These are phyloP conservation scores for Acacia melanoxylon DNA, from an alignment of 306 rosid genomes.

Conservation along the genomic window DNA sequence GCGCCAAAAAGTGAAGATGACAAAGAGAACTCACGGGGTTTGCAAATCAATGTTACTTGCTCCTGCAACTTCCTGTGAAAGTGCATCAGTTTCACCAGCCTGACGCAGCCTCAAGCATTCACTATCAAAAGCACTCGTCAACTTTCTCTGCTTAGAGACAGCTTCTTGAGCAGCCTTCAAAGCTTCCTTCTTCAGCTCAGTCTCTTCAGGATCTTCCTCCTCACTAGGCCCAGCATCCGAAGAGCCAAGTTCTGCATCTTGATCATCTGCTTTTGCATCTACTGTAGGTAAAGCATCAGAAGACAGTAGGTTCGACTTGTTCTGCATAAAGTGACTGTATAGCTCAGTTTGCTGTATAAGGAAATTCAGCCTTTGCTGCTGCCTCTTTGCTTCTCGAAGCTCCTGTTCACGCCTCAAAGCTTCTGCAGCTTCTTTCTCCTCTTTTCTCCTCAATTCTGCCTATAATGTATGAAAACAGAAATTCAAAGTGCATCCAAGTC, in stretches of 20 bases:
- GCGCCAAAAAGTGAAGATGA: neutral
- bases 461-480: slow-evolving; percentile 36
- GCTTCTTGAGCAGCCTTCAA: slow-evolving; percentile 99
- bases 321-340: slow-evolving; percentile 98
- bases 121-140: slow-evolving; percentile 82
- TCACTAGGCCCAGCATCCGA: slow-evolving; percentile 48
- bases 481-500: slow-evolving; percentile 16
- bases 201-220: slow-evolving; percentile 91
- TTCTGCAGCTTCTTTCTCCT: slow-evolving; percentile 98
- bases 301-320: slow-evolving; percentile 74
- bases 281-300: slow-evolving; percentile 59
- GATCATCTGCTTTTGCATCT: slow-evolving; percentile 52
- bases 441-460: slow-evolving; percentile 90
- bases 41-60: slow-evolving; percentile 92
- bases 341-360: slow-evolving; percentile 98
- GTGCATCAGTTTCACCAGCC: slow-evolving; percentile 66
- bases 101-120: slow-evolving; percentile 87
- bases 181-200: slow-evolving; percentile 89
- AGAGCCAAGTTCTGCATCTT: slow-evolving; percentile 49
- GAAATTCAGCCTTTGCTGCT: slow-evolving; percentile 96
- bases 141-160: slow-evolving; percentile 82
- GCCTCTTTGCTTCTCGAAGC: slow-evolving; percentile 98
- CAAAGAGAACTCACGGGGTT: slow-evolving; percentile 71
- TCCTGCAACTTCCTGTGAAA: slow-evolving; percentile 79
- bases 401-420: slow-evolving; percentile 94